These are phyloP conservation scores for Gnaphalium uliginosum DNA, from an alignment of 129 eudicot species.

Conservation along the genomic window DNA sequence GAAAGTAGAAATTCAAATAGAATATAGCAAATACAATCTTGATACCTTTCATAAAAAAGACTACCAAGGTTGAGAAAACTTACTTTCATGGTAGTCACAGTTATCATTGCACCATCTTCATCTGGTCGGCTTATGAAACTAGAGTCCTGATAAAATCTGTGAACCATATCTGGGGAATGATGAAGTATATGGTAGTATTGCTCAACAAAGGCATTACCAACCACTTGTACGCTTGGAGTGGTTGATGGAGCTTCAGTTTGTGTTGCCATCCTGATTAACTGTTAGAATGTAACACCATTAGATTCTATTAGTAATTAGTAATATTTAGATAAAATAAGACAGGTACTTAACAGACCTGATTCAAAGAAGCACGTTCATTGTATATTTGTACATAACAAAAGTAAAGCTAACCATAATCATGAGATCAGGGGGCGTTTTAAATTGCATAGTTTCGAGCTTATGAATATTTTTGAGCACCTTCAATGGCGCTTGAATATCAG, in stretches of 20 bases:
- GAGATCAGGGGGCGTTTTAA: not conserved
- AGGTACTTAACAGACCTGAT: not conserved
- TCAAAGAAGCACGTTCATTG: not conserved
- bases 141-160: conserved; percentile 65
- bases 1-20: conserved; percentile 12
- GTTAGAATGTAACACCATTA: conserved; percentile 25
- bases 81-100: conserved; percentile 61
- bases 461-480: too few species aligned
- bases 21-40: not conserved
- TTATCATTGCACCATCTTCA: conserved; percentile 49
- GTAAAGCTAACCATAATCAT: conserved; percentile 6
- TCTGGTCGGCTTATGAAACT: conserved; percentile 62
- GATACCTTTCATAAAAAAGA: not conserved
- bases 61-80: conserved; percentile 33
- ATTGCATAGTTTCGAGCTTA: too few species aligned
- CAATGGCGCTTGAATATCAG: too few species aligned
- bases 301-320: conserved; percentile 12
- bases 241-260: conserved; percentile 43
- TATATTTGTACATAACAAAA: conserved; percentile 1
- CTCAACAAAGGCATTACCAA: conserved; percentile 68
- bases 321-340: not conserved
- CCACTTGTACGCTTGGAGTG: conserved; percentile 52
- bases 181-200: conserved; percentile 72
- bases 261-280: conserved; percentile 46
- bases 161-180: conserved; percentile 50